Evolutionary conservation across 2,329 filamentous ascomycete species (phyloP).

Genomic region (Nemania abortiva): DNA sequence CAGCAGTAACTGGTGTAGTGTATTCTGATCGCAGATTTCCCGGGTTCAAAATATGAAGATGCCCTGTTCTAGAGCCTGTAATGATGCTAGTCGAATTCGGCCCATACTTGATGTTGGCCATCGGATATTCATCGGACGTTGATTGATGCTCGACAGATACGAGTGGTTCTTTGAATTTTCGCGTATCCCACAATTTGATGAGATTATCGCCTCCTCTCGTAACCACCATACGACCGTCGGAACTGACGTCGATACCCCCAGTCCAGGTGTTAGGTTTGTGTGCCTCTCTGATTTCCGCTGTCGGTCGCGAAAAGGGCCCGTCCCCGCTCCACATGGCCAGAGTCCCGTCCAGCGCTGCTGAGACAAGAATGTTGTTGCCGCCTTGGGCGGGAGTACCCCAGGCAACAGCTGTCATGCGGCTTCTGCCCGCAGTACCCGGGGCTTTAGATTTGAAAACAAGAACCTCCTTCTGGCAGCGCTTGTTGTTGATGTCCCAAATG

Average conservation of each 20-base stretch:
- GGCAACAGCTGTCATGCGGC: slow-evolving; percentile 90
- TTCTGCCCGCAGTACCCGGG: slow-evolving; percentile 88
- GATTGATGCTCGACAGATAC: slow-evolving; percentile 83
- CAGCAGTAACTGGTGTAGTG: slow-evolving; percentile 88
- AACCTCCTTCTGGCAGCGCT: slow-evolving; percentile 89
- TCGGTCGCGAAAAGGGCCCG: slow-evolving; percentile 84
- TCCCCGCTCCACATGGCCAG: slow-evolving; percentile 93
- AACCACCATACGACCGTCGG: slow-evolving; percentile 89
- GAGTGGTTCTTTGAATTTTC: slow-evolving; percentile 93
- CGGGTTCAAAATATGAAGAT: slow-evolving; percentile 93
- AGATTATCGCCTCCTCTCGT: slow-evolving; percentile 91
- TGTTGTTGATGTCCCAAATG: slow-evolving; percentile 97
- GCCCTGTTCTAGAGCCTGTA: slow-evolving; percentile 86
- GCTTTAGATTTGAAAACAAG: slow-evolving; percentile 95
- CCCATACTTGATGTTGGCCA: slow-evolving; percentile 89
- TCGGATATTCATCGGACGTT: slow-evolving; percentile 85
- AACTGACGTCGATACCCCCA: slow-evolving; percentile 88
- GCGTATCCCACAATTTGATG: slow-evolving; percentile 96
- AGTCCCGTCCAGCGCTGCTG: slow-evolving; percentile 88
- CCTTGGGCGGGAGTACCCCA: slow-evolving; percentile 85
- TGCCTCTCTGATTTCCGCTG: slow-evolving; percentile 85
- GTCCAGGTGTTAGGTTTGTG: slow-evolving; percentile 90
- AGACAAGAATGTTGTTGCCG: slow-evolving; percentile 81
- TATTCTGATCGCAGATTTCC: slow-evolving; percentile 88
- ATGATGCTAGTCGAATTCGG: slow-evolving; percentile 86